Base-by-base conservation (phyloP, 805 yeast genomes). In the Wickerhamomyces pijperi region DNA sequence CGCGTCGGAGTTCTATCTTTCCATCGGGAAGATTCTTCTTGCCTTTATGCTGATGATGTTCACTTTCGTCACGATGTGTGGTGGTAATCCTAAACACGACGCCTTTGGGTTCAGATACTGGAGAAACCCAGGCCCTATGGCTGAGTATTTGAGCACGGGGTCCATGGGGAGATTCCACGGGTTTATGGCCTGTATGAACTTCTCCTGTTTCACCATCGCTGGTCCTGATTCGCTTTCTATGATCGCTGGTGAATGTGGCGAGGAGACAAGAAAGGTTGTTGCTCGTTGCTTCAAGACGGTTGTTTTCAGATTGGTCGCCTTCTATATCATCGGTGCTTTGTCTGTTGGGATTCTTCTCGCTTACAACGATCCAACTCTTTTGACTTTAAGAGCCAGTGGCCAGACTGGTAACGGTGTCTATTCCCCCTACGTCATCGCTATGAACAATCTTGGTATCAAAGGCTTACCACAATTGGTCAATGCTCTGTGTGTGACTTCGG, bases 221-320 rank as follows among this genome's bases (percentile, higher is more conserved):
- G 94, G 92, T 1, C 90, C 94, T 2, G 94, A 84, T 56, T 81
- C 81, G 49, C 72, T 84, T 29, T 70, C 87, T 1, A 76, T 81
- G 80, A 72, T 82, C 19, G 90, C 92, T 8, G 84, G 90, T 36
- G 94, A 84, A 55, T 70, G 78, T 14, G 75, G 82, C 12, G 63
- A 68, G 37, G 68, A 76, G 49, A 88, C 92, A 9, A 68, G 92
- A 39, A 72, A 71, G 41, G 75, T 74, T 12, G 59, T 85, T 53
- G 84, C 88, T 9, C 67, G 65, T 20, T 90, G 92, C 0, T 82
- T 77, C 63, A 77, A 72, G 46, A 77, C 78, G 39, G 85, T 83
- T 17, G 73, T 81, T 42, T 65, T 66, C 51, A 67, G 94, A 46
- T 64, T 70, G 49, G 61, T 63, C 18, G 49, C 70, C 21, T 81